Evolutionary conservation across 257 asterid species (phyloP).

Genomic region (Jacaranda copaia): DNA sequence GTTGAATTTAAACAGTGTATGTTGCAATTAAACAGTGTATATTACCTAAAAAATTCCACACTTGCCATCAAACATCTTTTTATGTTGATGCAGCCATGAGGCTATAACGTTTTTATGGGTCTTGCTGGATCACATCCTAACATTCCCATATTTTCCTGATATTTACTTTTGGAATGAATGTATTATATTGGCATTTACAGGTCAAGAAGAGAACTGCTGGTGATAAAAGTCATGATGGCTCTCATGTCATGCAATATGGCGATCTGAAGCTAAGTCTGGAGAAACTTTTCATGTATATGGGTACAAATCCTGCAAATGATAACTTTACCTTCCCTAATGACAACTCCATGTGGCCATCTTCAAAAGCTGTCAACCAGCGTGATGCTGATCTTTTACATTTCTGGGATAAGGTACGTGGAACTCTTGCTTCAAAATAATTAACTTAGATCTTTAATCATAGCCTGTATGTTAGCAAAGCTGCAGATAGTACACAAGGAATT

Average conservation of each 20-base stretch:
- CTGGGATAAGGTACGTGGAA: constrained; percentile 82
- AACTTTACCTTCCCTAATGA: constrained; percentile 65
- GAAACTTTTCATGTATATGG: constrained; percentile 71
- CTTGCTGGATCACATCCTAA: constrained; percentile 14
- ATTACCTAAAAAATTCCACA: no score
- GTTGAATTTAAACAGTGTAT: neutral
- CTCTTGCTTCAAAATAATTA: neutral
- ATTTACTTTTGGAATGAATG: constrained; percentile 11
- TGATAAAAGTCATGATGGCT: constrained; percentile 69
- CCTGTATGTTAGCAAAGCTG: neutral
- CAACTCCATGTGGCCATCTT: constrained; percentile 55
- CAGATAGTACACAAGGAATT: neutral
- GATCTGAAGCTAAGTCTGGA: constrained; percentile 67
- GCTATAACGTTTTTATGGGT: neutral
- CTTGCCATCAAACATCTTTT: no score
- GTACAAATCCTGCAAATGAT: constrained; percentile 91
- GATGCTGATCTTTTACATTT: constrained; percentile 98
- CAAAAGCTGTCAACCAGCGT: constrained; percentile 83
- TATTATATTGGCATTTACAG: constrained; percentile 51
- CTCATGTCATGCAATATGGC: constrained; percentile 98
- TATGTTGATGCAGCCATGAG: no score
- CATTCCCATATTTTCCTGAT: constrained; percentile 4
- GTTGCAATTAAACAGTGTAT: neutral
- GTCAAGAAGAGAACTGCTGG: constrained; percentile 75
- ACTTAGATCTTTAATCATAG: neutral